Conservation (phyloP, 495 filamentous ascomycete genomes). For the Penicillium waksmanii region DNA sequence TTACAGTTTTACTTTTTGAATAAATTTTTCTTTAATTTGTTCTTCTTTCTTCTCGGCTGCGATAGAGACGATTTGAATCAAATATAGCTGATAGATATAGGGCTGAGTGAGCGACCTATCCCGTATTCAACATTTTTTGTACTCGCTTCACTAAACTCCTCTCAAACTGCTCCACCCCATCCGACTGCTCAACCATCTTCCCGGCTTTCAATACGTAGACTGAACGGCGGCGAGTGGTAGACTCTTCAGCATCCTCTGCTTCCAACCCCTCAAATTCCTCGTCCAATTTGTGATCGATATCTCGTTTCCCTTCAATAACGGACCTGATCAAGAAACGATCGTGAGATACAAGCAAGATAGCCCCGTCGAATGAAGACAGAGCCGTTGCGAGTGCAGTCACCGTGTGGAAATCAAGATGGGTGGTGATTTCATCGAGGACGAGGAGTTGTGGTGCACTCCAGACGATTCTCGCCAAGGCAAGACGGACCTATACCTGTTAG, state of each 20-base stretch:
- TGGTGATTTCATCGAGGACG: slow-evolving; percentile 82
- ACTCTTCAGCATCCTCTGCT: slow-evolving; percentile 50
- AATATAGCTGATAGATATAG: too few species aligned
- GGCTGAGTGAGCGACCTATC: not conserved
- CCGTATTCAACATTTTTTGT: slow-evolving; percentile 38
- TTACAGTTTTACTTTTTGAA: too few species aligned
- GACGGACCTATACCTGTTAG: slow-evolving; percentile 54
- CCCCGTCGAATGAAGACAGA: slow-evolving; percentile 67
- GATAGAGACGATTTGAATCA: too few species aligned
- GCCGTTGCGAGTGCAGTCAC: slow-evolving; percentile 69
- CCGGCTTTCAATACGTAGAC: slow-evolving; percentile 65
- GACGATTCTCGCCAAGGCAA: slow-evolving; percentile 70
- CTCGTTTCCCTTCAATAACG: slow-evolving; percentile 66
- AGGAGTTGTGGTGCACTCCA: slow-evolving; percentile 72
- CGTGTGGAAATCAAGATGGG: slow-evolving; percentile 81
- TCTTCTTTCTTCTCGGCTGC: too few species aligned
- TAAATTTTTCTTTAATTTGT: too few species aligned
- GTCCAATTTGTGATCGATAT: slow-evolving; percentile 43
- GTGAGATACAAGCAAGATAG: slow-evolving; percentile 73
- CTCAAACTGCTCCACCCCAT: slow-evolving; percentile 68
- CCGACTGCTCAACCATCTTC: slow-evolving; percentile 55
- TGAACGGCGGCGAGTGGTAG: slow-evolving; percentile 50
- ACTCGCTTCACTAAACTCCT: slow-evolving; percentile 62
- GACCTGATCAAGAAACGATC: slow-evolving; percentile 75
- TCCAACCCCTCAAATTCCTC: slow-evolving; percentile 55